Evolutionary conservation across 768 basidiomycete genomes (phyloP), one percentile per base, ranked within the genome.

Genomic region (Sarcodon sp.): DNA sequence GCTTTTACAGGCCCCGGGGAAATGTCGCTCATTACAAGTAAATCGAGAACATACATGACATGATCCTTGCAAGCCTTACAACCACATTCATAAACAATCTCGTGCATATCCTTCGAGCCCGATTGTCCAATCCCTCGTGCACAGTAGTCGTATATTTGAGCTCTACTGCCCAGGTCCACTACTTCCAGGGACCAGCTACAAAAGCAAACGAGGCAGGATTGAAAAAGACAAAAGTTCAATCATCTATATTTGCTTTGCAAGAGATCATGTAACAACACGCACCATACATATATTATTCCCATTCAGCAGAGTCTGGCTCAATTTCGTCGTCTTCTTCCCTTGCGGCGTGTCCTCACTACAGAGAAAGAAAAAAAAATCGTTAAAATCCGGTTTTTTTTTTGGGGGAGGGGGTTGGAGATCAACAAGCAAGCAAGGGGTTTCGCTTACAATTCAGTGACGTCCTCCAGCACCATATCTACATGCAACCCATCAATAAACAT

Each of bases 271-370:
- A 41, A 13, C 7, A 27, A 27, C 39, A 43, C 53, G 45, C 55
- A 89, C 92, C 83, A 97, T 94, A 60, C 91, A 94, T 37, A 99
- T 97, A 54, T 94, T 92, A 66, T 91, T 94, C 11, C 91, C 91
- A 59, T 94, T 94, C 50, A 94, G 65, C 39, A 94, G 70, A 13
- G 91, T 94, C 66, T 96, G 90, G 1, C 83, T 77, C 9, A 97
- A 73, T 50, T 80, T 75, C 3, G 87, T 96, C 60, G 76, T 78
- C 63, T 85, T 90, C 52, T 69, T 79, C 27, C 85, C 86, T 61
- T 88, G 70, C 1, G 87, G 71, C n/a, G 89, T 93, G 10, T 66
- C 80, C 66, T 96, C 90, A 62, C 94, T 98, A 54, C 10, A 50
- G 33, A 3, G 10, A 32, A 11, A 31, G 7, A 27, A 16, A 41